Evolutionary conservation across 257 asterid genomes (phyloP), one percentile per base, ranked within the genome.

Genomic region (Fraxinus excelsior): DNA sequence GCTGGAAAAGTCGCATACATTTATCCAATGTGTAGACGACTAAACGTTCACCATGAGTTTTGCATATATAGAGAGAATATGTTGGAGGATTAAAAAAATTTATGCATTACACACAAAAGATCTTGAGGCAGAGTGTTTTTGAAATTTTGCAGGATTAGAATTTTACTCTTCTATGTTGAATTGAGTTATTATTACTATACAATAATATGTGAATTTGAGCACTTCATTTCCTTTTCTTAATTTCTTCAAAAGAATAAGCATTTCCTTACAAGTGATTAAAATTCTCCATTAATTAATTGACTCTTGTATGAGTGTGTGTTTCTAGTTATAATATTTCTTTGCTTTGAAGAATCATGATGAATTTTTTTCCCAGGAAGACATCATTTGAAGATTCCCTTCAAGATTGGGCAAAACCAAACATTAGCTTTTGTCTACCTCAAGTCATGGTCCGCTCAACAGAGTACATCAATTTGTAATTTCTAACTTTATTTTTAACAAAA

Each of bases 61-160:
- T 83, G 82, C 78, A 72, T 82, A 67, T n/a, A 7, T 25, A 23
- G 31, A 77, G 40, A 69, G 14, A 21, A 62, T 74, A 66, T 70
- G 79, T 76, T 28, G 82, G 77, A 49, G 34, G 35, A n/a, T 38
- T 60, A 12, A 32, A 78, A 78, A 25, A 74, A 25, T 74, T 53
- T 49, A 75, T 51, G 21, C 68, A 46, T 34, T 46, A 76, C 73
- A 78, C 78, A 28, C 53, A 65, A 64, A 79, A 40, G 79, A 70
- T 80, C 64, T 77, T 74, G 82, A 81, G 35, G 68, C 32, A 85
- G 83, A 78, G 84, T 74, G 76, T 73, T n/a, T 73, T 80, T 80
- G 75, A 79, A 82, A 70, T 87, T 82, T 87, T 87, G 87, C 83
- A 82, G 88, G 84, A 74, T 69, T 80, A 87, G 87, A 74, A 56